phyloP scores from a whole-genome alignment of 495 filamentous ascomycete genomes.

The Chaetomium cochliodes region DNA sequence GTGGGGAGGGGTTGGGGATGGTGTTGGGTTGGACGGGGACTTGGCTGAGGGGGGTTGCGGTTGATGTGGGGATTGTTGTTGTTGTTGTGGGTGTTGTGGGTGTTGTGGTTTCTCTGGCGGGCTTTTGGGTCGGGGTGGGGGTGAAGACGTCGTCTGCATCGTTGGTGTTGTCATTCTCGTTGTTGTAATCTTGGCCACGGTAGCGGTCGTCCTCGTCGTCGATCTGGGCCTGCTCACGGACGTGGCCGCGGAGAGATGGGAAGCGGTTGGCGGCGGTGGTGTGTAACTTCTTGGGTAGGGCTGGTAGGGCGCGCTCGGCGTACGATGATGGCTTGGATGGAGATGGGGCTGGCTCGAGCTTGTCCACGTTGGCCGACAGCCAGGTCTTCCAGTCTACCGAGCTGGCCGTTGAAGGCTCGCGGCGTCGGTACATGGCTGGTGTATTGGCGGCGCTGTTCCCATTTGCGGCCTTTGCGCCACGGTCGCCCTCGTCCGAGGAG shows the following conservation, averaged over 20 bases:
- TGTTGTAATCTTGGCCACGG: slow-evolving; percentile 27
- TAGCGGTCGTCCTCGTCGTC: slow-evolving; percentile 41
- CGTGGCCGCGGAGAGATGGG: slow-evolving; percentile 43
- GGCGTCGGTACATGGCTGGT: slow-evolving; percentile 31
- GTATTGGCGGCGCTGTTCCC: background rate
- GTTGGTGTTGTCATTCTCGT: background rate
- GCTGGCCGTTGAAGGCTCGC: slow-evolving; percentile 42
- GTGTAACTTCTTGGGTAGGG: slow-evolving; percentile 31
- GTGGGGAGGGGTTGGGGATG: background rate
- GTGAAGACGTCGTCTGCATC: slow-evolving; percentile 8
- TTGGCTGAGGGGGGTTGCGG: background rate
- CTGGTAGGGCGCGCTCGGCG: slow-evolving; percentile 40
- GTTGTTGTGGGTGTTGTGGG: background rate
- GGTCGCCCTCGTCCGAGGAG: slow-evolving; percentile 35
- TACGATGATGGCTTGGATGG: slow-evolving; percentile 27
- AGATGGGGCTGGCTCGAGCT: slow-evolving; percentile 43
- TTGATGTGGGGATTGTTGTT: background rate
- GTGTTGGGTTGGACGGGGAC: background rate
- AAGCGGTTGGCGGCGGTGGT: slow-evolving; percentile 45
- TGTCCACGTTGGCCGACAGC: slow-evolving; percentile 52
- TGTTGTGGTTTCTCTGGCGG: background rate
- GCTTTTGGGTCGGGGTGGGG: background rate
- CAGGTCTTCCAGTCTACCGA: slow-evolving; percentile 56
- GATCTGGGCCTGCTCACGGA: slow-evolving; percentile 62
- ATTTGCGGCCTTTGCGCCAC: background rate